These are phyloP conservation scores for Cladobotryum protrusum DNA, from an alignment of 2,329 filamentous ascomycete species.

Conservation along the genomic window DNA sequence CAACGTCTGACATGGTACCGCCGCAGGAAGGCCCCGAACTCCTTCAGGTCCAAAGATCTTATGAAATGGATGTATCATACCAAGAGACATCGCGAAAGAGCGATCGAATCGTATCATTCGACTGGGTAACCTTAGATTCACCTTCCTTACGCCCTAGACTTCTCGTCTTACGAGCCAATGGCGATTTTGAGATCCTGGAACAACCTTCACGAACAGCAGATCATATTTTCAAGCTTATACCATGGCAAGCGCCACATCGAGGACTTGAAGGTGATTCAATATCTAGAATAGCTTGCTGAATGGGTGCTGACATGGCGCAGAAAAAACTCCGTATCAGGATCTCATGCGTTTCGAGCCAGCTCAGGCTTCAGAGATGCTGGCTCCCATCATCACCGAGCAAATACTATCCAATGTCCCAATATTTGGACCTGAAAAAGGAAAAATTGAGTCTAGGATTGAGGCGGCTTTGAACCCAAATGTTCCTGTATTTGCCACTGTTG, in stretches of 20 bases:
- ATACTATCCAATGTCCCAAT: constrained; percentile 48
- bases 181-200: constrained; percentile 55
- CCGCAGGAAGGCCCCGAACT: constrained; percentile 50
- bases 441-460: constrained; percentile 37
- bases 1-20: constrained; percentile 29
- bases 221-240: constrained; percentile 54
- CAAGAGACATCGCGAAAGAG: constrained; percentile 45
- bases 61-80: constrained; percentile 56
- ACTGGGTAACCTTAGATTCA: constrained; percentile 57
- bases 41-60: constrained; percentile 52
- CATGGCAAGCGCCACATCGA: constrained; percentile 54
- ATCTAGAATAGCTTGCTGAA: background rate
- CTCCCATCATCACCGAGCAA: constrained; percentile 48
- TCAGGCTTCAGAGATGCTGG: constrained; percentile 47
- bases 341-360: constrained; percentile 54
- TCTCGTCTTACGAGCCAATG: constrained; percentile 54
- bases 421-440: constrained; percentile 47
- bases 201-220: constrained; percentile 53
- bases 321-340: constrained; percentile 45
- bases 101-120: constrained; percentile 60
- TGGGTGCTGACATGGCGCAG: constrained; percentile 24
- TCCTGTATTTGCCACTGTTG: constrained; percentile 27
- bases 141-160: constrained; percentile 51
- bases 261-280: constrained; percentile 44
- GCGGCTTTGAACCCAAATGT: constrained; percentile 32